These are phyloP conservation scores for Carallia brachiata DNA, from an alignment of 345 rosid genomes.

Conservation along the genomic window DNA sequence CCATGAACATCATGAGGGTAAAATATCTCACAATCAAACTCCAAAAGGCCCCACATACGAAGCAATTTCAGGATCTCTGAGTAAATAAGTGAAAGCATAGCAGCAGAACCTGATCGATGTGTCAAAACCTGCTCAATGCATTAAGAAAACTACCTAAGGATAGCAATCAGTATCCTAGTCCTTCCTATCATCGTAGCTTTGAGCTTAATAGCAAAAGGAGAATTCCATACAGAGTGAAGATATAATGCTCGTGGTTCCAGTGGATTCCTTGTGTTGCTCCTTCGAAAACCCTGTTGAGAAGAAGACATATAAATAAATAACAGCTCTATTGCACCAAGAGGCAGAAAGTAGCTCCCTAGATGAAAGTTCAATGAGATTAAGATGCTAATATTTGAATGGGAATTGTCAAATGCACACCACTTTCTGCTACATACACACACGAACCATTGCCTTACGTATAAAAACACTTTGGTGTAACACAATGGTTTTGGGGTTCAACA, in stretches of 20 bases:
- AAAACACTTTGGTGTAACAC: too few relatives aligned
- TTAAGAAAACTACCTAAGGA: constrained; percentile 8
- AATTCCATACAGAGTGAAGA: constrained; percentile 51
- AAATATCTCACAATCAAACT: constrained; percentile 60
- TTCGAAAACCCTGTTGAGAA: constrained; percentile 43
- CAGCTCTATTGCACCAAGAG: neutral
- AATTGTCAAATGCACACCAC: too few relatives aligned
- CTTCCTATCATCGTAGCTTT: constrained; percentile 2
- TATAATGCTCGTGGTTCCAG: constrained; percentile 49
- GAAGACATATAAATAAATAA: neutral
- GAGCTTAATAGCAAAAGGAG: constrained; percentile 5
- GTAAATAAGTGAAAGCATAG: constrained; percentile 53
- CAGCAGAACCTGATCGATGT: constrained; percentile 59
- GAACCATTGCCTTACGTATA: too few relatives aligned
- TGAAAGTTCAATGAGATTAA: too few relatives aligned
- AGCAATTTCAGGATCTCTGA: constrained; percentile 64
- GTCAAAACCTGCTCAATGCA: constrained; percentile 54
- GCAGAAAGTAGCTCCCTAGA: neutral
- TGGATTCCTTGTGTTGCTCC: constrained; percentile 37
- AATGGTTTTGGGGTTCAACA: too few relatives aligned
- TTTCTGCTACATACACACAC: too few relatives aligned
- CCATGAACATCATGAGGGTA: constrained; percentile 51
- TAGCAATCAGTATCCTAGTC: neutral
- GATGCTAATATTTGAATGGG: too few relatives aligned
- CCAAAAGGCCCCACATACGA: constrained; percentile 50